Base-by-base conservation (phyloP, 2,329 filamentous ascomycete genomes). In the Colletotrichum theobromicola region DNA sequence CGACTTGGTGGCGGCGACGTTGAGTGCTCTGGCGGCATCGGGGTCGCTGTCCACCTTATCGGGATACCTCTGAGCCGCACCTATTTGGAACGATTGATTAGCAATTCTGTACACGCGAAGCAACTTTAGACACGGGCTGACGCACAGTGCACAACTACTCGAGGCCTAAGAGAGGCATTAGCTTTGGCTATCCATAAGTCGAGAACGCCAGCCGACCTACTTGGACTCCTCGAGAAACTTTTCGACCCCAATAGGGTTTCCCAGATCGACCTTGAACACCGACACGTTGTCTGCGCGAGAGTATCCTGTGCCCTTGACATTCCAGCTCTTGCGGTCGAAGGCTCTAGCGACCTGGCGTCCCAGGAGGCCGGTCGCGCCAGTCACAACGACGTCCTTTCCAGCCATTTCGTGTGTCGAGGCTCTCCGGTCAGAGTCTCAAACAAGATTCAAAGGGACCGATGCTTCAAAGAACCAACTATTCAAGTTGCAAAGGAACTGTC, bases 61-160 rank as follows among this genome's bases (percentile, higher is more conserved):
- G 3, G 96, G 95, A 80, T 93, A 97, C 76, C 95, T 92, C 83
- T 98, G 96, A 60, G 95, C 95, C 53, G 95, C 96, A 81, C 94
- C 94, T 96, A 76, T 46, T 50, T 18, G 12, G 21, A 18, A 46
- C 65, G 37, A 62, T 16, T 53, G 10, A 46, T 64, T 35, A 46
- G 67, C 34, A 26, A 64, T 64, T 66, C 26, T 10, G n/a, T 57
- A 24, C 32, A 13, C 7, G 61, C 28, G 34, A 30, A n/a, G 18
- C 13, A 46, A 24, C 5, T 50, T 15, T 16, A n/a, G 24, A n/a
- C 5, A 68, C 26, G 30, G 35, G 34, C 35, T 64, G 37, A 79
- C 91, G 82, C 84, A 95, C 95, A 96, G 82, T 98, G 95, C 42
- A 98, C 90, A 58, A 98, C 91, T 67, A 94, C 94, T 75, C 93